These are phyloP conservation scores for Mycena rebaudengoi DNA, from an alignment of 768 basidiomycete species.

Conservation along the genomic window DNA sequence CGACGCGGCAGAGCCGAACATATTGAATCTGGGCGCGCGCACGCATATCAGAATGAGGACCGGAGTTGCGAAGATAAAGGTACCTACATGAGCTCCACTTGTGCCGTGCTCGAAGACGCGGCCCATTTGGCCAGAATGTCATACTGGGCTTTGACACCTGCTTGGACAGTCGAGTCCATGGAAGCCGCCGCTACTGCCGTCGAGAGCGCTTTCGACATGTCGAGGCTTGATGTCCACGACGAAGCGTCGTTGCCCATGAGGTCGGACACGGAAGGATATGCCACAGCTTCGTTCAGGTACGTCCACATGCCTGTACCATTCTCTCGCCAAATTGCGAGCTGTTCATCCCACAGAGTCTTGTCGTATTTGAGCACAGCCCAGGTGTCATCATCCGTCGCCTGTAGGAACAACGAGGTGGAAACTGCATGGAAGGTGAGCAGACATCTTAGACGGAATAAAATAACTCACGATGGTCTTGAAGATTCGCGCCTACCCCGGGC, in stretches of 20 bases:
- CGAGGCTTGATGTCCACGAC: slow-evolving; percentile 6
- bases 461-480: slow-evolving; percentile 26
- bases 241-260: slow-evolving; percentile 19
- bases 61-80: not conserved
- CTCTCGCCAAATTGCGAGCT: slow-evolving; percentile 21
- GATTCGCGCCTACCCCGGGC: slow-evolving; percentile 24
- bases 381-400: slow-evolving; percentile 20
- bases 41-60: not conserved
- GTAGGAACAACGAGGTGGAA: slow-evolving; percentile 15
- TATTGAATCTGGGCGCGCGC: slow-evolving; percentile 16
- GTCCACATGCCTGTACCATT: slow-evolving; percentile 29
- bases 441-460: not conserved
- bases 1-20: slow-evolving; percentile 14
- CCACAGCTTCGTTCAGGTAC: slow-evolving; percentile 28
- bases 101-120: slow-evolving; percentile 16
- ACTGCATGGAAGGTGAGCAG: not conserved
- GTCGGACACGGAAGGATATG: slow-evolving; percentile 19
- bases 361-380: slow-evolving; percentile 22
- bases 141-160: slow-evolving; percentile 27
- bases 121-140: slow-evolving; percentile 11
- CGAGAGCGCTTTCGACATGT: slow-evolving; percentile 8
- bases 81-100: slow-evolving; percentile 28
- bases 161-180: slow-evolving; percentile 23
- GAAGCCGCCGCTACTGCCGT: slow-evolving; percentile 9
- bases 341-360: slow-evolving; percentile 12